Evolutionary conservation across 495 filamentous ascomycete species (phyloP), one percentile per base, ranked within the genome.

Genomic region (Podospora sp.): DNA sequence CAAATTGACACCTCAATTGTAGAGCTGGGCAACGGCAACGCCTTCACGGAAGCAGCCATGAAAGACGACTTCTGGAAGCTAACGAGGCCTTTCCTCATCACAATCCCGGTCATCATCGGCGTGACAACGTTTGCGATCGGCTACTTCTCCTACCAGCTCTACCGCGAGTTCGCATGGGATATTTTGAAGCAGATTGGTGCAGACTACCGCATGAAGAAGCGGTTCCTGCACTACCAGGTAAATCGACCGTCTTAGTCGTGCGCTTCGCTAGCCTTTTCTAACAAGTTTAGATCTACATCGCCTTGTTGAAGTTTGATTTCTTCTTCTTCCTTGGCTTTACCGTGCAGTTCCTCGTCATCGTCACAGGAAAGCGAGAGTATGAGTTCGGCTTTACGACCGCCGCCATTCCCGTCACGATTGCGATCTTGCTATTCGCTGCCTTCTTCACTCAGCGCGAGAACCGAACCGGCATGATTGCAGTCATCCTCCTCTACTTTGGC

Each of bases 311-410:
- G 78, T 99, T 99, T 78, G 95, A 99, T 80, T 98, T 99, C 78
- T 99, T 99, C 86, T 97, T 99, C 85, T 99, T 99, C 86, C 87
- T 99, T 60, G 95, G 93, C 16, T 99, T 99, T 74, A 97, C 94
- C 6, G 90, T 99, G 46, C 95, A 99, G 75, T 98, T 99, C 79
- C 83, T 99, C 29, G 95, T 98, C 68, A 89, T 99, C 64, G 93
- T 98, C 49, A 88, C 86, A 40, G 80, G 86, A 68, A 86, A 84
- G 29, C 82, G 82, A 29, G 84, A 90, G 70, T 78, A 84, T 72
- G 95, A 99, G 76, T 92, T 96, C 73, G 89, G 83, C 53, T 85
- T 98, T 65, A 98, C 96, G 6, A 85, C 94, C 51, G 91, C 89
- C 69, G 95, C 93, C 22, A 89, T 99, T 57, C 93, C 94, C 22